Conservation (phyloP, 176 grass and related monocot genomes). For the Avena insularis region DNA sequence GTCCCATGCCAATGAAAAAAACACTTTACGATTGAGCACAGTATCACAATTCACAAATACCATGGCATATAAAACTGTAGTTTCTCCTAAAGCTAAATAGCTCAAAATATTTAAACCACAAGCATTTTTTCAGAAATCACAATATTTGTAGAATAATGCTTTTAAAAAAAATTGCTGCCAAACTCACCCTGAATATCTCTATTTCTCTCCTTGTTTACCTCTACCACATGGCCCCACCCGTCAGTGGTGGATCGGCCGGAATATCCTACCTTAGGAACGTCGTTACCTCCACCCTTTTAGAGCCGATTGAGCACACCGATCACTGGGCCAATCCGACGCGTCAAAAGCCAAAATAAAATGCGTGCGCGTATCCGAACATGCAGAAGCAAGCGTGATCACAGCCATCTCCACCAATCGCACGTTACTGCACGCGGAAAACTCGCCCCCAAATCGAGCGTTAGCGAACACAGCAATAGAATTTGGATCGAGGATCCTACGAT, state of each 20-base stretch:
- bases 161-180: too few species aligned
- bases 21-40: too few species aligned
- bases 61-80: too few species aligned
- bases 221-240: background rate
- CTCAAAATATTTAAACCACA: too few species aligned
- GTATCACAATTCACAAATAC: too few species aligned
- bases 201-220: background rate
- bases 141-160: too few species aligned
- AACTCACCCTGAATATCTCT: too few species aligned
- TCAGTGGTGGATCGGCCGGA: background rate
- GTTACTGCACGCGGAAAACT: constrained; percentile 44
- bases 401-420: constrained; percentile 28
- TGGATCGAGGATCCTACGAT: constrained; percentile 31
- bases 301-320: background rate
- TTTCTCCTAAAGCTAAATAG: too few species aligned
- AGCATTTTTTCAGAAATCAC: too few species aligned
- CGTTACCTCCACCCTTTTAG: constrained; percentile 10
- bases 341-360: constrained; percentile 16
- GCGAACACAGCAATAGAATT: constrained; percentile 24
- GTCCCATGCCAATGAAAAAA: too few species aligned
- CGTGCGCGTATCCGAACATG: constrained; percentile 27
- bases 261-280: background rate
- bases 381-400: constrained; percentile 19
- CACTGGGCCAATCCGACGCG: background rate
- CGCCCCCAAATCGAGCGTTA: constrained; percentile 46